Conservation (phyloP, 1,284 basidiomycete species). For the Sporisorium graminicola region DNA sequence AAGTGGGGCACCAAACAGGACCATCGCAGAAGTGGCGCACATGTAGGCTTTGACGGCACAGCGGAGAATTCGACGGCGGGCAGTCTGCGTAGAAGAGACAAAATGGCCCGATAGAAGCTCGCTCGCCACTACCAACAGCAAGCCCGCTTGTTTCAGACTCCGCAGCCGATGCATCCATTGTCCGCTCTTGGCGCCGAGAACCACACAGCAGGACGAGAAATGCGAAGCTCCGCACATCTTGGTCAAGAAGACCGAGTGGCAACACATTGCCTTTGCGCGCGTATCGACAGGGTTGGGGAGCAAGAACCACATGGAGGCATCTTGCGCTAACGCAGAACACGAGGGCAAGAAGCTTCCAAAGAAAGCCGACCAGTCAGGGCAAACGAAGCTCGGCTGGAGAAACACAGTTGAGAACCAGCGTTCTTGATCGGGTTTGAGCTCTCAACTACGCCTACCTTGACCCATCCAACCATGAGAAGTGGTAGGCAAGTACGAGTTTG, state of each 20-base stretch:
- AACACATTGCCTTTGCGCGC: background rate
- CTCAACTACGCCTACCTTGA: background rate
- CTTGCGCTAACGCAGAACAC: background rate
- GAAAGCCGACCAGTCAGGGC: slow-evolving; percentile 10
- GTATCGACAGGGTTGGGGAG: background rate
- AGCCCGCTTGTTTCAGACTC: too few species aligned
- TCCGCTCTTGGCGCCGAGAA: too few species aligned
- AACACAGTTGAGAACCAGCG: background rate
- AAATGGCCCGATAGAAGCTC: background rate
- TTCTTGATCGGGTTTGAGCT: background rate
- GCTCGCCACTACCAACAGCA: too few species aligned
- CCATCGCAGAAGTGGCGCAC: background rate
- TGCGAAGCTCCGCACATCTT: too few species aligned
- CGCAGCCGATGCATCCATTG: background rate
- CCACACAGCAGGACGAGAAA: too few species aligned
- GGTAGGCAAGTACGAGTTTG: background rate
- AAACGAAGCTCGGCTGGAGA: slow-evolving; percentile 8
- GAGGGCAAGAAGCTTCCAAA: background rate
- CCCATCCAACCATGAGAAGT: background rate
- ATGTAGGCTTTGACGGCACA: background rate
- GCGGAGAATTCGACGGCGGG: background rate
- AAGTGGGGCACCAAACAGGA: too few species aligned
- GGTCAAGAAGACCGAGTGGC: background rate
- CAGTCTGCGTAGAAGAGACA: background rate
- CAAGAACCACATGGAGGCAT: background rate